Evolutionary conservation across 169 alveolate genomes (phyloP).

Genomic region (Plasmodium chabaudi): DNA sequence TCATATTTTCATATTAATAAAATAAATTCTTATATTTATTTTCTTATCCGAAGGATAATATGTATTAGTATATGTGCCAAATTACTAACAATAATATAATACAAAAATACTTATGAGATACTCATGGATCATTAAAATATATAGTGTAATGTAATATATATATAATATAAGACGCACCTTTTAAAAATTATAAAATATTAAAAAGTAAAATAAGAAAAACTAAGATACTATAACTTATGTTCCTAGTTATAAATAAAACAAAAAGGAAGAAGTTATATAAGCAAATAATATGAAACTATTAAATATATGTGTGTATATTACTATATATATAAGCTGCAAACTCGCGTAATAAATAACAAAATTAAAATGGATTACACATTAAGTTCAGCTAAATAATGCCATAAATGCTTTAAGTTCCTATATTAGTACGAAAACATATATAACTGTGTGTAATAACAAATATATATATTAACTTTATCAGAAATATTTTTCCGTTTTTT

Average conservation of each 20-base stretch:
- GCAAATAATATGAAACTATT: background rate
- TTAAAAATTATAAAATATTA: conserved; percentile 9
- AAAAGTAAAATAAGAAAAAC: conserved; percentile 14
- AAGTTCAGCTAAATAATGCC: too few relatives aligned
- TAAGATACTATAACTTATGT: too few relatives aligned
- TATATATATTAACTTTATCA: too few relatives aligned
- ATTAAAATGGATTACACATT: too few relatives aligned
- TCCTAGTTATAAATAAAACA: conserved; percentile 1
- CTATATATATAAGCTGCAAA: background rate
- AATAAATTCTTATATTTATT: conserved; percentile 2
- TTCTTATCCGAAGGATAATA: background rate
- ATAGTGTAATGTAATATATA: too few relatives aligned
- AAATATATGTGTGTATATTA: conserved; percentile 4
- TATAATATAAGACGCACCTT: conserved; percentile 38
- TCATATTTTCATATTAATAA: conserved; percentile 4
- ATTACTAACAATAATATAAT: conserved; percentile 16
- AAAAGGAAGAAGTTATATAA: background rate
- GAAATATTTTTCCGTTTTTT: too few relatives aligned
- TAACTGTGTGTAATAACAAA: too few relatives aligned
- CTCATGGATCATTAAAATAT: background rate
- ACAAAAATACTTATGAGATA: conserved; percentile 17
- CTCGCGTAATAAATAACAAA: too few relatives aligned
- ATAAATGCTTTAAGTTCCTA: too few relatives aligned
- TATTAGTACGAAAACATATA: too few relatives aligned
- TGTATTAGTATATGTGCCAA: background rate